Evolutionary conservation across 352 stramenopile genomes (phyloP).

Genomic region (Phytophthora colocasiae): DNA sequence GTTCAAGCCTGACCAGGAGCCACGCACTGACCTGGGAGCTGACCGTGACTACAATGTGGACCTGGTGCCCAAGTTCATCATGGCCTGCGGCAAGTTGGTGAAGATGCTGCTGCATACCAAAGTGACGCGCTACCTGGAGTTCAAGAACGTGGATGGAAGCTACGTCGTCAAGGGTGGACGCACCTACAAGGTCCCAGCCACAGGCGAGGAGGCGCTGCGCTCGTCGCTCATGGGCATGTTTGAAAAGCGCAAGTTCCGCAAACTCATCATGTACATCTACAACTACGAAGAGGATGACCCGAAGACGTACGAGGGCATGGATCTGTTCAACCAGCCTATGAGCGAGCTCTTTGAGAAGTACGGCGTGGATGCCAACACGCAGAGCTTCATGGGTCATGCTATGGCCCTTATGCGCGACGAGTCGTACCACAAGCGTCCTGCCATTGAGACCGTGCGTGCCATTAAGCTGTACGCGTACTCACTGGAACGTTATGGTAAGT

Average conservation of each 20-base stretch:
- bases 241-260: conserved; percentile 99
- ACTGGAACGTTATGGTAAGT: conserved; percentile 96
- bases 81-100: conserved; percentile 99
- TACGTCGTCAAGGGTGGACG: conserved; percentile 98
- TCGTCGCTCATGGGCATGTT: conserved; percentile 99
- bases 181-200: conserved; percentile 98
- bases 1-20: conserved; percentile 83
- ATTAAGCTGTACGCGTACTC: conserved; percentile 99
- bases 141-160: conserved; percentile 98
- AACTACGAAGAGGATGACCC: conserved; percentile 95
- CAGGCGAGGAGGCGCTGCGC: conserved; percentile 95
- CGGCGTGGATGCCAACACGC: conserved; percentile 97
- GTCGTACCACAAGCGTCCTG: conserved; percentile 84
- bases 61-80: conserved; percentile 99
- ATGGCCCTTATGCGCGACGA: conserved; percentile 98
- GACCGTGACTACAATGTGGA: conserved; percentile 99
- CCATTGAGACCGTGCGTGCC: conserved; percentile 94
- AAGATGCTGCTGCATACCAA: conserved; percentile 99
- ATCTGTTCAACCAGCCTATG: conserved; percentile 98
- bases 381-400: conserved; percentile 99
- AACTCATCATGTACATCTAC: conserved; percentile 98
- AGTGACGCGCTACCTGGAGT: conserved; percentile 99
- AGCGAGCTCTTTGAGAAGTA: conserved; percentile 98
- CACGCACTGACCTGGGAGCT: conserved; percentile 88
- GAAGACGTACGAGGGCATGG: conserved; percentile 91